Percentiles rank a stretch among this genome's conserved stretches.
phyloP scores from a whole-genome alignment of 2,329 filamentous ascomycete species.

The Alternaria triticina region DNA sequence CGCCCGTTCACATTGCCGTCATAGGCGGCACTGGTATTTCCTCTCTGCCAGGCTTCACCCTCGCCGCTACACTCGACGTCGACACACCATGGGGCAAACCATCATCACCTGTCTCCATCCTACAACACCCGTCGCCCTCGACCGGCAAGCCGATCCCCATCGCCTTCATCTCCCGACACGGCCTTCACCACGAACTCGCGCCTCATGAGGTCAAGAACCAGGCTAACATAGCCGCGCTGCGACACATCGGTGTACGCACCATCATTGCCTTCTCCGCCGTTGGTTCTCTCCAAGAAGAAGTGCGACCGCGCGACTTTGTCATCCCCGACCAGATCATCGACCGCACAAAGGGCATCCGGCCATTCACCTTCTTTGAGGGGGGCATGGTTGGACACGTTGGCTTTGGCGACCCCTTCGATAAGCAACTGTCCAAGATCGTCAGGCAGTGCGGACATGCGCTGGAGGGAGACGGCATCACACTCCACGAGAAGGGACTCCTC shows the following conservation, averaged over 20 bases:
- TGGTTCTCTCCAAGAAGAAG: conserved; percentile 87
- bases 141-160: conserved; percentile 67
- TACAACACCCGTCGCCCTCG: conserved; percentile 81
- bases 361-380: conserved; percentile 94
- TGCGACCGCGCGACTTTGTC: conserved; percentile 95
- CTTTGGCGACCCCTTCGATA: conserved; percentile 95
- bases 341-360: conserved; percentile 91
- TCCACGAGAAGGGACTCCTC: conserved; percentile 84
- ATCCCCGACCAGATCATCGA: conserved; percentile 97
- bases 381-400: conserved; percentile 93
- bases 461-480: conserved; percentile 80
- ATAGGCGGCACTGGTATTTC: conserved; percentile 83
- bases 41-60: conserved; percentile 84
- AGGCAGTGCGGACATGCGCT: conserved; percentile 76
- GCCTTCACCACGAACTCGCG: conserved; percentile 83
- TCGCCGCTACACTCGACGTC: conserved; percentile 78
- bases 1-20: conserved; percentile 58
- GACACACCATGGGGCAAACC: conserved; percentile 89
- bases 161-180: conserved; percentile 94
- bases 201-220: conserved; percentile 94
- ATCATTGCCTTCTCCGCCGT: conserved; percentile 96
- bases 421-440: conserved; percentile 75
- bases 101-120: conserved; percentile 79
- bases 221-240: conserved; percentile 97
- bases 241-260: conserved; percentile 84